These are phyloP conservation scores for thale cress (Arabidopsis thaliana) DNA, from an alignment of 345 rosid genomes.

Conservation along the genomic window TAIR10.1 NC_003074.8:21535501-21536000, in stretches of 20 bases:
- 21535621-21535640: conserved; percentile 87
- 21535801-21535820: conserved; percentile 16
- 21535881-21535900: conserved; percentile 7
- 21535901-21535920: conserved; percentile 22
- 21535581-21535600: conserved; percentile 99
- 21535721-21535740: conserved; percentile 14
- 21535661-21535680: conserved; percentile 77
- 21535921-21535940: conserved; percentile 20
- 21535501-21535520: conserved; percentile 30
- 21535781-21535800: conserved; percentile 27
- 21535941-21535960: conserved; percentile 22
- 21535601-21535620: conserved; percentile 92
- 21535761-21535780: not conserved
- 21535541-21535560: conserved; percentile 77
- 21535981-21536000: conserved; percentile 97
- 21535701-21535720: conserved; percentile 14
- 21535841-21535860: conserved; percentile 20
- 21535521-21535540: conserved; percentile 62
- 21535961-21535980: conserved; percentile 40
- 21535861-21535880: not conserved
- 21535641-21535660: conserved; percentile 74
- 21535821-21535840: not conserved
- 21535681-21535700: conserved; percentile 78
- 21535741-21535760: not conserved
- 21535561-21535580: conserved; percentile 89